A percentile compares a stretch with the other conserved stretches of the same genome.
These are phyloP conservation scores for Coemansia sp. DNA, from an alignment of 192 early-diverging fungal genomes.

Conservation along the genomic window DNA sequence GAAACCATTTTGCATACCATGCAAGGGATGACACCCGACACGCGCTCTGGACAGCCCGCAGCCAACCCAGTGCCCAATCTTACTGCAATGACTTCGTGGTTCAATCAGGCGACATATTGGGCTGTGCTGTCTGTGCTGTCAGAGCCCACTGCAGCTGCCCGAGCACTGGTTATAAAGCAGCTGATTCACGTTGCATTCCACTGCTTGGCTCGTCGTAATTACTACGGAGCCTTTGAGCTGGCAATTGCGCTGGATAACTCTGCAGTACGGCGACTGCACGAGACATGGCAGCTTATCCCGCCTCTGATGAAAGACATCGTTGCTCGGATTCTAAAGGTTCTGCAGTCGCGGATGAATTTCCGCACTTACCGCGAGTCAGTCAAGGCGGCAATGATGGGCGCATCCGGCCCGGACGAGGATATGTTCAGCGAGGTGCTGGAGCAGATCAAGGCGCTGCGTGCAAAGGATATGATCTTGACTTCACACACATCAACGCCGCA, in stretches of 20 bases:
- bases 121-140: constrained; percentile 48
- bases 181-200: constrained; percentile 54
- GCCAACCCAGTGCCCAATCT: constrained; percentile 48
- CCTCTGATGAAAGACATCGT: constrained; percentile 48
- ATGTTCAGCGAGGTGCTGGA: constrained; percentile 39
- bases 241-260: constrained; percentile 53
- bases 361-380: constrained; percentile 53
- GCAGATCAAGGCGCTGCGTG: constrained; percentile 43
- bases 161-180: constrained; percentile 49
- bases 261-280: constrained; percentile 51
- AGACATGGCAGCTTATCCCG: constrained; percentile 50
- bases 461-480: constrained; percentile 39
- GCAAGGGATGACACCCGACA: constrained; percentile 32
- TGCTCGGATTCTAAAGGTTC: constrained; percentile 32
- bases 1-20: constrained; percentile 51
- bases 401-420: constrained; percentile 49
- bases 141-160: constrained; percentile 37
- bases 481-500: constrained; percentile 19
- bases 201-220: constrained; percentile 54
- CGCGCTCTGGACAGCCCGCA: constrained; percentile 17
- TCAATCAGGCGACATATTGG: constrained; percentile 57
- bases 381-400: constrained; percentile 44
- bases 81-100: constrained; percentile 53
- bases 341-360: constrained; percentile 53
- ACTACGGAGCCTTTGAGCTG: constrained; percentile 56